Evolutionary conservation across 1,284 basidiomycete species (phyloP).

Genomic region (Ceratobasidium sp.): DNA sequence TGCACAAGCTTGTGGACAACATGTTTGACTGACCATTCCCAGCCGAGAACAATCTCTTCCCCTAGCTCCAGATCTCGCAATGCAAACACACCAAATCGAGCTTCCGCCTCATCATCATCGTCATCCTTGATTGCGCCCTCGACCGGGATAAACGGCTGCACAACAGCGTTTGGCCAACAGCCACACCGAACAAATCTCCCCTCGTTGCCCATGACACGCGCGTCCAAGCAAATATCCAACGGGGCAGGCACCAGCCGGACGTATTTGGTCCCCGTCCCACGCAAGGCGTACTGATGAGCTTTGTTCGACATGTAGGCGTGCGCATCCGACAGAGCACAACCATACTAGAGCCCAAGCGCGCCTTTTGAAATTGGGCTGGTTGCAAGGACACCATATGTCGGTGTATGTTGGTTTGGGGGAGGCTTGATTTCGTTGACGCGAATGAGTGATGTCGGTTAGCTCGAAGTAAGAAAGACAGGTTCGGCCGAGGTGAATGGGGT

Average conservation of each 20-base stretch:
- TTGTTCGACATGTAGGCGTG: constrained; percentile 53
- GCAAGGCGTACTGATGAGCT: constrained; percentile 58
- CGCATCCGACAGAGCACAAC: constrained; percentile 50
- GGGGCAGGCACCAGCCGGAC: no score
- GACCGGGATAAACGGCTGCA: constrained; percentile 78
- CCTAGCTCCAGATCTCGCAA: no score
- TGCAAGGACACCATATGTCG: constrained; percentile 51
- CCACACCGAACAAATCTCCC: no score
- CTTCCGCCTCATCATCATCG: constrained; percentile 53
- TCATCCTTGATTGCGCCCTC: constrained; percentile 53
- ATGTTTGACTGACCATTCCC: constrained; percentile 96
- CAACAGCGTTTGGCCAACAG: no score
- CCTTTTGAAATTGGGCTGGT: constrained; percentile 50
- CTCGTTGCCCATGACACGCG: no score
- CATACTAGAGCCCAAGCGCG: constrained; percentile 50
- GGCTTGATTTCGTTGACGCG: constrained; percentile 37
- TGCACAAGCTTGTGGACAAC: constrained; percentile 83
- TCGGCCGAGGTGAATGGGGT: no score
- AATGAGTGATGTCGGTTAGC: constrained; percentile 19
- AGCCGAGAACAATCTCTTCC: no score
- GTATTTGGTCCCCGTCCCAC: constrained; percentile 89
- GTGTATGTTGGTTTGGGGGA: constrained; percentile 14
- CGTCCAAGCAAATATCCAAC: no score
- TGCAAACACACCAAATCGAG: constrained; percentile 87
- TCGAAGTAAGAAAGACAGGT: no score